Evolutionary conservation across 225 moss, liverwort and hornwort genomes (phyloP).

Genomic region (Physcomitrellopsis africana): DNA sequence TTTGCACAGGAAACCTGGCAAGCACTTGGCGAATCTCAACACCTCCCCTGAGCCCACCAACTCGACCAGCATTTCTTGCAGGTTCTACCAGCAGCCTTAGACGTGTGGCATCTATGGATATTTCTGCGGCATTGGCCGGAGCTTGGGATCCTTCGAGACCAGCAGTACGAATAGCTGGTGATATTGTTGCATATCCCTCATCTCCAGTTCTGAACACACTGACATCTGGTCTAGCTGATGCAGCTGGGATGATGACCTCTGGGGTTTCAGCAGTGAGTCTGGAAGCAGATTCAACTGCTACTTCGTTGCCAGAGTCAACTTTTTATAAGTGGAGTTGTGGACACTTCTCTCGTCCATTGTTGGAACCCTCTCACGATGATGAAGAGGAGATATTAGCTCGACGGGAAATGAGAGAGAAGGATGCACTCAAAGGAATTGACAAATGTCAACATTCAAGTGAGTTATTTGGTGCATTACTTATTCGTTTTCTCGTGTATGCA

Average conservation of each 20-base stretch:
- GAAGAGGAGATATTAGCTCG: slow-evolving; percentile 82
- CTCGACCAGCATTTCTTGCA: slow-evolving; percentile 55
- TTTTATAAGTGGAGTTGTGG: slow-evolving; percentile 77
- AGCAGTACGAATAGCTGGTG: slow-evolving; percentile 68
- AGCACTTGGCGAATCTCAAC: slow-evolving; percentile 64
- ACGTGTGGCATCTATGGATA: slow-evolving; percentile 74
- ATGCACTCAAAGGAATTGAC: slow-evolving; percentile 71
- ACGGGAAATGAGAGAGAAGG: slow-evolving; percentile 87
- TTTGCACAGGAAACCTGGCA: slow-evolving; percentile 63
- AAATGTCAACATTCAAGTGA: slow-evolving; percentile 92
- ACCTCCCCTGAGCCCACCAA: slow-evolving; percentile 74
- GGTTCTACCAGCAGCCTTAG: slow-evolving; percentile 55
- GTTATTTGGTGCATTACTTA: slow-evolving; percentile 18
- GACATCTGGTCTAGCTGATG: slow-evolving; percentile 57
- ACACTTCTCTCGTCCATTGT: slow-evolving; percentile 86
- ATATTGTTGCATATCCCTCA: slow-evolving; percentile 60
- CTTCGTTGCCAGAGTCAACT: slow-evolving; percentile 44
- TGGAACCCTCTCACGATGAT: slow-evolving; percentile 78
- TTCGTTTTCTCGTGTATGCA: not conserved
- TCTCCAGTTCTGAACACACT: slow-evolving; percentile 58
- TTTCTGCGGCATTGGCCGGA: slow-evolving; percentile 45
- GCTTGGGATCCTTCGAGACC: slow-evolving; percentile 57
- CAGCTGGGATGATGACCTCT: slow-evolving; percentile 45
- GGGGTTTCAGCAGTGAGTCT: slow-evolving; percentile 51
- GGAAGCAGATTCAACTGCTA: slow-evolving; percentile 41